phyloP scores from a whole-genome alignment of 2,329 filamentous ascomycete genomes.

The Penicillium sp. region DNA sequence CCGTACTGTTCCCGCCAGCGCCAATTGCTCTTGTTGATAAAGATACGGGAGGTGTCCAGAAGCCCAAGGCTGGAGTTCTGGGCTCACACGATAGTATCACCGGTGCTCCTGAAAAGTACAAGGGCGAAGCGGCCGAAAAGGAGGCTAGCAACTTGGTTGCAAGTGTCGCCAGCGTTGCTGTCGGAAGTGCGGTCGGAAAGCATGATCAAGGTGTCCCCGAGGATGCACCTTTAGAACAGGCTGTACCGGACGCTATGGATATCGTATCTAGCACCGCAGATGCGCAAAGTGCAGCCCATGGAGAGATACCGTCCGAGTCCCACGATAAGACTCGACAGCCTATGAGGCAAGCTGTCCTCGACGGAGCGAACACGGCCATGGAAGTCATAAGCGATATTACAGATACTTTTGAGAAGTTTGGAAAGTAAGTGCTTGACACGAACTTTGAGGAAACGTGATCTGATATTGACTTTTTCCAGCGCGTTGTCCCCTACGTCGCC shows the following conservation, averaged over 20 bases:
- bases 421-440: conserved; percentile 47
- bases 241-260: conserved; percentile 61
- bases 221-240: conserved; percentile 50
- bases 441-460: not conserved
- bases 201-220: conserved; percentile 65
- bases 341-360: conserved; percentile 74
- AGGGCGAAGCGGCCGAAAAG: conserved; percentile 78
- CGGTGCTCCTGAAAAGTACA: conserved; percentile 77
- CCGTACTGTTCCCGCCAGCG: conserved; percentile 70
- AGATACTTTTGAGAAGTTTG: conserved; percentile 64
- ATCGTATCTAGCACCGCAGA: conserved; percentile 55
- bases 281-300: conserved; percentile 54
- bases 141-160: conserved; percentile 80
- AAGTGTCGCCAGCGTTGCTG: conserved; percentile 67
- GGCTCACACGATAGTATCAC: conserved; percentile 75
- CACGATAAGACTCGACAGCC: conserved; percentile 78
- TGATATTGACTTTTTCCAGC: conserved; percentile 31
- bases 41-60: conserved; percentile 71
- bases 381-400: conserved; percentile 58
- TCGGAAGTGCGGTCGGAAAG: conserved; percentile 74
- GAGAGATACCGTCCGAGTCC: conserved; percentile 48
- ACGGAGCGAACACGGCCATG: conserved; percentile 72
- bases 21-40: conserved; percentile 70
- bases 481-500: conserved; percentile 63
- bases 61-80: conserved; percentile 70